phyloP scores from a whole-genome alignment of 1,284 basidiomycete genomes.

The Melampsora larici-populina region DNA sequence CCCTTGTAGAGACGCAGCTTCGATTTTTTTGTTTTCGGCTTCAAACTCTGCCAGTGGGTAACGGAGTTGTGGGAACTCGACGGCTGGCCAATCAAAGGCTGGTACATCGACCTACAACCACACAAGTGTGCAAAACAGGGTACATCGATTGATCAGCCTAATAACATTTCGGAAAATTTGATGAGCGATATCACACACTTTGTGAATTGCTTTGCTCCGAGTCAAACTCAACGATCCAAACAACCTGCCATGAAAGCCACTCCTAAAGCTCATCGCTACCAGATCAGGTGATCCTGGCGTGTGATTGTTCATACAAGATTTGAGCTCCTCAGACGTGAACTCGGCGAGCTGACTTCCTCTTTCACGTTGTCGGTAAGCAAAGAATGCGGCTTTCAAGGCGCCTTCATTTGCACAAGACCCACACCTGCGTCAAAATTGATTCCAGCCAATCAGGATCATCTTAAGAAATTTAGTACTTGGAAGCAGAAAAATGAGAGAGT shows the following conservation, averaged over 20 bases:
- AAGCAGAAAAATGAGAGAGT: not conserved
- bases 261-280: slow-evolving; percentile 59
- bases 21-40: slow-evolving; percentile 57
- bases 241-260: slow-evolving; percentile 59
- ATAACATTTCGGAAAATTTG: not conserved
- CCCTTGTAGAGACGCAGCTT: slow-evolving; percentile 51
- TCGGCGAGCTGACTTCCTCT: slow-evolving; percentile 48
- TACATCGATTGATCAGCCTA: not conserved
- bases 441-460: not conserved
- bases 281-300: slow-evolving; percentile 59
- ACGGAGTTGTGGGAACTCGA: slow-evolving; percentile 58
- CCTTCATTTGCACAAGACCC: slow-evolving; percentile 52
- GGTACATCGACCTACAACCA: slow-evolving; percentile 57
- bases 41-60: slow-evolving; percentile 58
- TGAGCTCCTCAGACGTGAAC: slow-evolving; percentile 50
- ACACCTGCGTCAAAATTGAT: slow-evolving; percentile 14
- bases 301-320: slow-evolving; percentile 37
- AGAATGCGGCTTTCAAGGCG: slow-evolving; percentile 62
- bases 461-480: not conserved
- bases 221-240: slow-evolving; percentile 59
- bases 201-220: slow-evolving; percentile 55
- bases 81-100: slow-evolving; percentile 61
- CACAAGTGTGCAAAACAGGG: not conserved
- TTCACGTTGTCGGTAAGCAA: slow-evolving; percentile 55
- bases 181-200: slow-evolving; percentile 47